A percentile compares a stretch with the other conserved stretches of the same genome.
Conservation (phyloP, 1,284 basidiomycete genomes). For the Ganoderma lucidum region DNA sequence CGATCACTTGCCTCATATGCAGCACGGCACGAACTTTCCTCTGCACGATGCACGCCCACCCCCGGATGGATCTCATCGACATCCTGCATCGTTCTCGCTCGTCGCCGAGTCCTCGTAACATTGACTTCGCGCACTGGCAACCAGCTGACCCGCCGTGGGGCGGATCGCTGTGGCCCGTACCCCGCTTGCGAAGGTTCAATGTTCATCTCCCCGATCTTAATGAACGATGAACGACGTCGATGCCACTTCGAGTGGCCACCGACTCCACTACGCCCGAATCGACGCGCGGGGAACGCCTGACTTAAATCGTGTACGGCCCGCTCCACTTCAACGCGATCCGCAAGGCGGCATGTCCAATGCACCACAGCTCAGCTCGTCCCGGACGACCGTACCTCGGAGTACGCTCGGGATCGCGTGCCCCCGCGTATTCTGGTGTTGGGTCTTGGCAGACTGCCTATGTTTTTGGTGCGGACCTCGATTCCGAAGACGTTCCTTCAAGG, state of each 20-base stretch:
- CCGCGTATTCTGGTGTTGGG: background rate
- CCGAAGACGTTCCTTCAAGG: conserved; percentile 3
- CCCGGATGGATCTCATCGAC: conserved; percentile 26
- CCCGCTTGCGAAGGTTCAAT: conserved; percentile 11
- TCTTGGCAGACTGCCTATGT: background rate
- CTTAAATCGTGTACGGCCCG: background rate
- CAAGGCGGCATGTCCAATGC: background rate
- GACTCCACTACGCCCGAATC: background rate
- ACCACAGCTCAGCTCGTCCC: conserved; percentile 23
- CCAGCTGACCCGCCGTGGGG: background rate
- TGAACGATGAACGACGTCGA: conserved; percentile 12
- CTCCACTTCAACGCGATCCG: background rate
- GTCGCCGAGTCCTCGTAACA: background rate
- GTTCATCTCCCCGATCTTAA: conserved; percentile 15
- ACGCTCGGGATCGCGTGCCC: conserved; percentile 21
- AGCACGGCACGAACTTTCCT: conserved; percentile 8
- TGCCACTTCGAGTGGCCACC: conserved; percentile 17
- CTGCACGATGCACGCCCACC: conserved; percentile 13
- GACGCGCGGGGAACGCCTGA: background rate
- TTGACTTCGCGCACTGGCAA: background rate
- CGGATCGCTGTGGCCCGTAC: conserved; percentile 7
- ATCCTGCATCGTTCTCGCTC: conserved; percentile 8
- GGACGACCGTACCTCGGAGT: conserved; percentile 29
- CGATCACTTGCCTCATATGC: conserved; percentile 29
- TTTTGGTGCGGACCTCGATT: conserved; percentile 7